These are phyloP conservation scores for Diaporthe capsici DNA, from an alignment of 2,329 filamentous ascomycete genomes.

Conservation along the genomic window DNA sequence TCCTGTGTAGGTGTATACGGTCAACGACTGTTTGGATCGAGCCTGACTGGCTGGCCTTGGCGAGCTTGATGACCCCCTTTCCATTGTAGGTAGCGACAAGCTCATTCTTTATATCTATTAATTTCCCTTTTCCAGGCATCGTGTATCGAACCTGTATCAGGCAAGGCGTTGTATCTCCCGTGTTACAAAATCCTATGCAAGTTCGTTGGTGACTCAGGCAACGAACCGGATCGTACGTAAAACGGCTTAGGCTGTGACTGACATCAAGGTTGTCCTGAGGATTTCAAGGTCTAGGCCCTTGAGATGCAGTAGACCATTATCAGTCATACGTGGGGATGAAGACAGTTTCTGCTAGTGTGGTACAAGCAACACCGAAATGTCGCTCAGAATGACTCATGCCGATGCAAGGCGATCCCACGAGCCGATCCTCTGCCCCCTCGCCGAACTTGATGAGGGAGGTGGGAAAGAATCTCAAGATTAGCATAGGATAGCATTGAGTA, in stretches of 20 bases:
- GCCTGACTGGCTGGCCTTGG: too few species aligned
- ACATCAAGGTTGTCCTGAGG: neutral
- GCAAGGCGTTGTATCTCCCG: neutral
- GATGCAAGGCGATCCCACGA: constrained; percentile 12
- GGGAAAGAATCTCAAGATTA: neutral
- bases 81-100: neutral
- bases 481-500: neutral
- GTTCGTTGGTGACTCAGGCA: constrained; percentile 22
- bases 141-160: neutral
- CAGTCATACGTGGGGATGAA: rapidly evolving
- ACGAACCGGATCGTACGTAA: neutral
- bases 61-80: too few species aligned
- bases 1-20: neutral
- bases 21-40: neutral
- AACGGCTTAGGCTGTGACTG: neutral
- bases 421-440: neutral
- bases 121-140: neutral
- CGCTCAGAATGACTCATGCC: constrained; percentile 31
- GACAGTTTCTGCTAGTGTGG: neutral
- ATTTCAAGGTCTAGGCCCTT: neutral
- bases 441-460: constrained; percentile 5
- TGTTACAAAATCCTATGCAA: neutral
- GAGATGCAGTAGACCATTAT: neutral
- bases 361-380: neutral
- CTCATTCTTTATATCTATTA: neutral